Conservation (phyloP, 495 filamentous ascomycete species). For the Penicillium cataractarum region DNA sequence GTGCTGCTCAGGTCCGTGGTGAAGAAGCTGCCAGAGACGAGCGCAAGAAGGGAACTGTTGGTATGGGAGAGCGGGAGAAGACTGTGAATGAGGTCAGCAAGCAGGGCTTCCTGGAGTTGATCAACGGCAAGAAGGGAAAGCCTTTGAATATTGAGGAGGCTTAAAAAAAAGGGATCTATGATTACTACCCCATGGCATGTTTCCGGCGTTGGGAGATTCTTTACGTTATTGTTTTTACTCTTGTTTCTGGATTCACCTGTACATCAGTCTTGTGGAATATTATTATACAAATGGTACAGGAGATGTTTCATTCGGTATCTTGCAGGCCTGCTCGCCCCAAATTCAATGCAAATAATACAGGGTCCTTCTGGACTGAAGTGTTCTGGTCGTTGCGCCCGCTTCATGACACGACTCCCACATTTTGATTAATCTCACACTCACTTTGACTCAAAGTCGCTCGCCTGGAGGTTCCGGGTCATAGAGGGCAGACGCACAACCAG, state of each 20-base stretch:
- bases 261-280: conserved; percentile 2
- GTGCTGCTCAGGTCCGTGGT: conserved; percentile 85
- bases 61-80: conserved; percentile 73
- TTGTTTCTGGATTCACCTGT: conserved; percentile 9
- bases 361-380: conserved; percentile 24
- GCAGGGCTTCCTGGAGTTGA: conserved; percentile 91
- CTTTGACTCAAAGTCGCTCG: conserved; percentile 76
- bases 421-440: conserved; percentile 15
- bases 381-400: neutral
- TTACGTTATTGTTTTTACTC: conserved; percentile 24
- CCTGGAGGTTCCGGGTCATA: conserved; percentile 96
- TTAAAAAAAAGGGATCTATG: conserved; percentile 36
- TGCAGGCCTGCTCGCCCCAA: conserved; percentile 20
- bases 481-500: conserved; percentile 79
- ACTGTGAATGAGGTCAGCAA: conserved; percentile 92
- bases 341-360: conserved; percentile 32
- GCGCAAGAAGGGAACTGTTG: conserved; percentile 72
- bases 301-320: conserved; percentile 33
- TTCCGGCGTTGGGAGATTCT: conserved; percentile 41
- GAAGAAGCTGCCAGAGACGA: conserved; percentile 71
- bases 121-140: conserved; percentile 62
- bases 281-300: conserved; percentile 30
- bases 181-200: conserved; percentile 42
- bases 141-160: conserved; percentile 54
- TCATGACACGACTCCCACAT: conserved; percentile 5